phyloP scores from a whole-genome alignment of 116 monocot species.

The Papilionanthe hybrid region DNA sequence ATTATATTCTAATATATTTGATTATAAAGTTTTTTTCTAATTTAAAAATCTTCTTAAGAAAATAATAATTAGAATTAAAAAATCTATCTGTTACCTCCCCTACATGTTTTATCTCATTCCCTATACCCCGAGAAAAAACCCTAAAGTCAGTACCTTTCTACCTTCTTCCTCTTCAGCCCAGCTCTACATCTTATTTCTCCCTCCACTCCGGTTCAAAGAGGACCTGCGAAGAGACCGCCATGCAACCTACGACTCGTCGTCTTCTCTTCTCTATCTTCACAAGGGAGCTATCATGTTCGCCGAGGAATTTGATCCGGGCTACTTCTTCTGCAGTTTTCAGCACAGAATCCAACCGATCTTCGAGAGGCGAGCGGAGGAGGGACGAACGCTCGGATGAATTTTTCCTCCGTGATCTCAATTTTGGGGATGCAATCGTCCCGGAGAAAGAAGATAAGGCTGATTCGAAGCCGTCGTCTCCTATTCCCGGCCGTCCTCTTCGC shows the following conservation, averaged over 20 bases:
- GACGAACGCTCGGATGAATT: slow-evolving; percentile 20
- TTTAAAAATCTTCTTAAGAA: too few species aligned
- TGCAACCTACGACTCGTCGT: slow-evolving; percentile 3
- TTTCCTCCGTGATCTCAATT: slow-evolving; percentile 40
- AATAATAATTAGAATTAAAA: too few species aligned
- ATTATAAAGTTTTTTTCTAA: too few species aligned
- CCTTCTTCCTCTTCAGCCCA: too few species aligned
- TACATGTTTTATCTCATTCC: too few species aligned
- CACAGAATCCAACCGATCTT: slow-evolving; percentile 19
- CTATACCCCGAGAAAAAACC: too few species aligned
- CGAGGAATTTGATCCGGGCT: not conserved
- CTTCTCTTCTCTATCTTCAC: slow-evolving; percentile 7
- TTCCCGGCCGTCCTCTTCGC: slow-evolving; percentile 12
- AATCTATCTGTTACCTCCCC: too few species aligned
- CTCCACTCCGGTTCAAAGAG: too few species aligned
- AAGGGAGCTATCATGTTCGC: slow-evolving; percentile 2
- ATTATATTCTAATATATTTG: too few species aligned
- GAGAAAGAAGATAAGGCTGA: not conserved
- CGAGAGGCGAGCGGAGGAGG: slow-evolving; percentile 14
- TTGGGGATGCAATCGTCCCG: slow-evolving; percentile 12
- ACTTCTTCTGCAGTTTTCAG: slow-evolving; percentile 14
- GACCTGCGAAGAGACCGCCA: not conserved
- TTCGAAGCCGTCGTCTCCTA: not conserved
- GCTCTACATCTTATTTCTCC: too few species aligned
- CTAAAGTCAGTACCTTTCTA: too few species aligned